Conservation (phyloP, 176 grass and related monocot genomes). For the Puccinellia tenuiflora region DNA sequence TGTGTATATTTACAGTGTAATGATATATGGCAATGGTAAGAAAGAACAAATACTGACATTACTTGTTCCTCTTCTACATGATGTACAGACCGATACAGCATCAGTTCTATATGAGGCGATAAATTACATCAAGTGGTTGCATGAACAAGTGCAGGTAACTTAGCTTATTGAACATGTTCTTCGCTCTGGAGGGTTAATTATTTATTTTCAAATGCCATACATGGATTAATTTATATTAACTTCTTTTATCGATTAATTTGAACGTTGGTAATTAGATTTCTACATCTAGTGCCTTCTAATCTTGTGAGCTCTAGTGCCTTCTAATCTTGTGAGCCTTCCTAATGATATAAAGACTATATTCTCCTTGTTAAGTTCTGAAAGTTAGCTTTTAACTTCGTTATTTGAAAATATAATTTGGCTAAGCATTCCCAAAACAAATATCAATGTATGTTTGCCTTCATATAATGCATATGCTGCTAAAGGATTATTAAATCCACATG, state of each 20-base stretch:
- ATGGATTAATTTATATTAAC: background rate
- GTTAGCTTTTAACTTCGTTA: background rate
- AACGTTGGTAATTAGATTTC: background rate
- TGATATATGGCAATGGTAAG: background rate
- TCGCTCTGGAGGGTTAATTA: background rate
- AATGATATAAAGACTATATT: background rate
- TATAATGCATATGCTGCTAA: background rate
- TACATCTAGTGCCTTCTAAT: background rate
- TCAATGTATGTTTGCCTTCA: background rate
- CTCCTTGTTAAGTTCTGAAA: background rate
- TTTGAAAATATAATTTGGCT: background rate
- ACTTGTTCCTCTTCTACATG: background rate
- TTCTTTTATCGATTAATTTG: background rate
- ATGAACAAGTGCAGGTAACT: slow-evolving; percentile 89
- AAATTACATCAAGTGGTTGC: slow-evolving; percentile 89
- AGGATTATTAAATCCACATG: slow-evolving; percentile 1
- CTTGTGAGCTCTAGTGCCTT: background rate
- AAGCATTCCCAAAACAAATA: background rate
- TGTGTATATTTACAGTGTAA: background rate
- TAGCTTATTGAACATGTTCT: background rate
- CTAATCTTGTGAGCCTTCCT: background rate
- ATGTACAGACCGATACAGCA: slow-evolving; percentile 78
- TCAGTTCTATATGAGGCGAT: slow-evolving; percentile 86
- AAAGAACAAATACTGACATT: background rate
- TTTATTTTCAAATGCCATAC: background rate